Conservation (phyloP, 169 alveolate species). For the Cryptosporidium meleagridis region DNA sequence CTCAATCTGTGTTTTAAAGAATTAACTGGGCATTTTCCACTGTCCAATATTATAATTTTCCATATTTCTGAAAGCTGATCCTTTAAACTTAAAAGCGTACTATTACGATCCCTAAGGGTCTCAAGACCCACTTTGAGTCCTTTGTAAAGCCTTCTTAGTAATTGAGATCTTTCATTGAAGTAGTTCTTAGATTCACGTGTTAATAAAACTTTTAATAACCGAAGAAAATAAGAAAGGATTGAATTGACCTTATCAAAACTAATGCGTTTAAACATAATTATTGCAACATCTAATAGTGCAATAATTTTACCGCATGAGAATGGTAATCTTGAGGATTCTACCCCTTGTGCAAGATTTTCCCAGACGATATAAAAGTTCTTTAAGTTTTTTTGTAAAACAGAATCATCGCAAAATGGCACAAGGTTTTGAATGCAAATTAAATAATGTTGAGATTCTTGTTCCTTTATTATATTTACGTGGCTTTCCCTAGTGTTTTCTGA, state of each 20-base stretch:
- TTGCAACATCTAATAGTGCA: conserved; percentile 66
- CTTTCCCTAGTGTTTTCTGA: neutral
- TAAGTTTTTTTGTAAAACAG: conserved; percentile 15
- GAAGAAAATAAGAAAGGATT: neutral
- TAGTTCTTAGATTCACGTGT: neutral
- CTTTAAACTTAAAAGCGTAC: neutral
- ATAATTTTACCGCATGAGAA: conserved; percentile 24
- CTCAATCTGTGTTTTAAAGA: conserved; percentile 58
- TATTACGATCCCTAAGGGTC: neutral
- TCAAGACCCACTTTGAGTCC: conserved; percentile 42
- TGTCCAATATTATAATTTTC: conserved; percentile 2
- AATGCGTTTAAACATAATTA: conserved; percentile 31
- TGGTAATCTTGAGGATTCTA: conserved; percentile 43
- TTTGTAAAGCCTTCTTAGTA: conserved; percentile 32
- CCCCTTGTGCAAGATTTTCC: conserved; percentile 51
- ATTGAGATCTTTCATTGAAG: conserved; percentile 3
- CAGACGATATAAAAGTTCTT: conserved; percentile 34
- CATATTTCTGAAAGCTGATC: conserved; percentile 11
- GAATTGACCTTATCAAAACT: conserved; percentile 11
- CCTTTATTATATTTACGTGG: neutral
- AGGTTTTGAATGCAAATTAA: conserved; percentile 48
- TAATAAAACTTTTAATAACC: conserved; percentile 15
- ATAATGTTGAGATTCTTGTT: conserved; percentile 46
- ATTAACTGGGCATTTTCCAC: conserved; percentile 44
- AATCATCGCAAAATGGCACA: conserved; percentile 42